phyloP scores from a whole-genome alignment of 2,329 filamentous ascomycete genomes.

The Phialemonium atrogriseum region DNA sequence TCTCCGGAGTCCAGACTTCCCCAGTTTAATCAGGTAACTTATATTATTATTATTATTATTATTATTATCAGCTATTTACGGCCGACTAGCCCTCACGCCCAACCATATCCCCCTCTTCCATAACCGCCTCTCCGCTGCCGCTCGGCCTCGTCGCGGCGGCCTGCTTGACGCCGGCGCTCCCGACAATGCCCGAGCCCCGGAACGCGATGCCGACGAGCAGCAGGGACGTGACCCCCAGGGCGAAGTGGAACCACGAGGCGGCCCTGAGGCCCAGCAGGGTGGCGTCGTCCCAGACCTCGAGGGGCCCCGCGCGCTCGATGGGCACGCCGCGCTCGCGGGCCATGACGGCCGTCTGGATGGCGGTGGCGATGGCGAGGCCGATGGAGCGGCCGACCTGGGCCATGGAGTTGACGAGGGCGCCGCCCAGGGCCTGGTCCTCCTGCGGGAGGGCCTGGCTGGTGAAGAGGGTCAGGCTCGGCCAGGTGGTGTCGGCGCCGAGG shows the following conservation, averaged over 20 bases:
- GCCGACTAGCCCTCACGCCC: too few relatives aligned
- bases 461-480: slow-evolving; percentile 58
- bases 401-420: slow-evolving; percentile 59
- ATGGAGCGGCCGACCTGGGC: slow-evolving; percentile 58
- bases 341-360: slow-evolving; percentile 55
- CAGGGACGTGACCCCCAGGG: slow-evolving; percentile 33
- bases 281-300: slow-evolving; percentile 33
- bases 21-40: too few relatives aligned
- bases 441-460: slow-evolving; percentile 53
- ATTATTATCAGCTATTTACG: too few relatives aligned
- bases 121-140: slow-evolving; percentile 2
- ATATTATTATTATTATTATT: too few relatives aligned
- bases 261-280: slow-evolving; percentile 40
- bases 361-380: slow-evolving; percentile 57
- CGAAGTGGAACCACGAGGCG: slow-evolving; percentile 45
- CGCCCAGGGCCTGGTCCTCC: slow-evolving; percentile 59
- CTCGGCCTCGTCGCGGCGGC: too few relatives aligned
- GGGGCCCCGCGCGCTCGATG: slow-evolving; percentile 33
- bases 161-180: slow-evolving; percentile 23
- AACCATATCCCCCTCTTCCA: too few relatives aligned
- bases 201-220: slow-evolving; percentile 38
- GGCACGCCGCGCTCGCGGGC: slow-evolving; percentile 34
- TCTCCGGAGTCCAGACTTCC: too few relatives aligned
- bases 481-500: slow-evolving; percentile 58
- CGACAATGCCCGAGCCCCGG: slow-evolving; percentile 43